These are phyloP conservation scores for Metarhizium album DNA, from an alignment of 2,329 filamentous ascomycete species.

Conservation along the genomic window DNA sequence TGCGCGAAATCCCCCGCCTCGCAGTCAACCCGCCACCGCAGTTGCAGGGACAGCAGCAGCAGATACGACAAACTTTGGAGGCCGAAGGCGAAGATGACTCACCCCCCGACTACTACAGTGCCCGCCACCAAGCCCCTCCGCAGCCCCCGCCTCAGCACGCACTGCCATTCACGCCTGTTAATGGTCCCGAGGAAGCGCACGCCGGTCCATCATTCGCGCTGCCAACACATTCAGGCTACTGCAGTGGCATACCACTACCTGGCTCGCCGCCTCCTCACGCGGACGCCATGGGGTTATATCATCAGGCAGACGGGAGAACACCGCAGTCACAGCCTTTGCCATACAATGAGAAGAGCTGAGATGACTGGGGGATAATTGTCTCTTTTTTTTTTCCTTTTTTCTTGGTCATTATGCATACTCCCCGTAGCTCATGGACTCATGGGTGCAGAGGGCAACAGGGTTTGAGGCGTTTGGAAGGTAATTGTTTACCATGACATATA, in stretches of 20 bases:
- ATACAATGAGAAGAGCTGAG: conserved; percentile 15
- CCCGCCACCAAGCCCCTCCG: background rate
- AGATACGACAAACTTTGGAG: background rate
- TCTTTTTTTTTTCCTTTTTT: background rate
- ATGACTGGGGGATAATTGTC: background rate
- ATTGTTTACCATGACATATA: background rate
- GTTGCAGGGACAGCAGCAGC: conserved; percentile 1
- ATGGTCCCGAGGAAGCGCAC: background rate
- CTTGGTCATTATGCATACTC: too few species aligned
- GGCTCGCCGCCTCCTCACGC: conserved; percentile 10
- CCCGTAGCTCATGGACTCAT: background rate
- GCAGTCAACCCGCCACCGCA: conserved; percentile 3
- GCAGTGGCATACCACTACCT: background rate
- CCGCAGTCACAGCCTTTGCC: conserved; percentile 10
- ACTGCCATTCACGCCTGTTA: background rate
- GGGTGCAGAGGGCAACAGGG: background rate
- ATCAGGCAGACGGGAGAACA: conserved; percentile 20
- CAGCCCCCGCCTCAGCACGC: background rate
- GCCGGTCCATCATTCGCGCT: background rate
- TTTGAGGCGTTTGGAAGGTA: background rate
- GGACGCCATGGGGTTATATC: conserved; percentile 19
- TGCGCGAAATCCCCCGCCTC: background rate
- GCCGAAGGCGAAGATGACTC: background rate
- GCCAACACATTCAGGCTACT: background rate
- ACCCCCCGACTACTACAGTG: background rate